Base-by-base conservation (phyloP, 352 stramenopile species). In the Globisporangium uncinulatum region DNA sequence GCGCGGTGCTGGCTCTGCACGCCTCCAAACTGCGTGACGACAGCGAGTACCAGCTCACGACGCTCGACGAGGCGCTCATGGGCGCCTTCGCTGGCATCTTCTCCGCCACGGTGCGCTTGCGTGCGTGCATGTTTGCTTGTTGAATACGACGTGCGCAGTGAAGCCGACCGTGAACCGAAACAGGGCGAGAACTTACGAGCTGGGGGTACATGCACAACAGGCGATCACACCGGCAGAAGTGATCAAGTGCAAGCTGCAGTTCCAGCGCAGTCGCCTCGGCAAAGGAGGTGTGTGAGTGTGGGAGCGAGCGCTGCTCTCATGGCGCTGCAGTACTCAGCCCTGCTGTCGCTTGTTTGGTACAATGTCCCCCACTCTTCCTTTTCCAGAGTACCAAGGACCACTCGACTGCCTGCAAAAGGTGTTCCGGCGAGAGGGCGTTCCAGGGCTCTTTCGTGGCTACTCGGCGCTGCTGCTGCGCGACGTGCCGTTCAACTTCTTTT, bases 401-500 rank as follows among this genome's bases (percentile, higher is more conserved):
- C 62, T 70, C 56, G 79, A 90, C 61, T 94, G 81, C 49, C 59
- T 92, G 56, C 48, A 71, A 17, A 86, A 89, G 54, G 76, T 94
- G 17, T 65, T 71, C 11, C 74, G 74, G 31, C 64, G 80, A 41
- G 73, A 92, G 41, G 87, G 85, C 34, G 54, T 89, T 17, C 58
- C 44, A 3, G 87, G 83, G 0, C 69, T 94, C 21, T 94, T 90
- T 53, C 69, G 79, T 50, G 87, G 87, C n/a, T 89, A 94, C 62
- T 85, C 76, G 41, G 80, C 87, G 13, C 51, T 94, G 66, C 67
- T 96, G 46, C 66, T 92, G 61, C 86, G 87, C 20, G 87, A 96
- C 58, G 83, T 96, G 29, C 87, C 87, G 24, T 96, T 96, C 69
- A 95, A 89, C 64, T 94, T 95, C 59, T 90, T 88, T 65, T 96